phyloP scores from a whole-genome alignment of 148 eudicot genomes.

The Salicornia ramosissima region DNA sequence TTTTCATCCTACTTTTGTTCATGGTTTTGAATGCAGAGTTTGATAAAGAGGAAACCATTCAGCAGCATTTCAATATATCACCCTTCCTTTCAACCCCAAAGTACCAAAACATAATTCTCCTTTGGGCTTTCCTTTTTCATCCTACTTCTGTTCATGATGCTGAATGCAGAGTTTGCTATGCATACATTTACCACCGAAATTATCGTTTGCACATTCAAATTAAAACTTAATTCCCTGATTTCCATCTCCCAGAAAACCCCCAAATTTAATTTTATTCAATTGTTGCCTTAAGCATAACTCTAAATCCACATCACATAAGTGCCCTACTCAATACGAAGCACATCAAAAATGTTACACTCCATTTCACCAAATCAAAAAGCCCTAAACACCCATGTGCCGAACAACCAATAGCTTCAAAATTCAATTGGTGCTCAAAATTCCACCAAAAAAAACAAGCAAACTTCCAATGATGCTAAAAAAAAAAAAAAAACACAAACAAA shows the following conservation, averaged over 20 bases:
- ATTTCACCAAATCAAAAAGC: neutral
- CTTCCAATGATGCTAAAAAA: neutral
- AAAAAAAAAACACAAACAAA: neutral
- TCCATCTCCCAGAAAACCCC: neutral
- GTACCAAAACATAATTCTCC: too few species aligned
- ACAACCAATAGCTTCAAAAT: slow-evolving; percentile 1
- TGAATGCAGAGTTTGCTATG: neutral
- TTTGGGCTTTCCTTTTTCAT: too few species aligned
- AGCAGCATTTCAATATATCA: neutral
- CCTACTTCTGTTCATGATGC: neutral
- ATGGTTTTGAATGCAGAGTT: neutral
- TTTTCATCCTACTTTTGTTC: neutral
- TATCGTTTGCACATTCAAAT: neutral
- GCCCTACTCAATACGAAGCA: neutral
- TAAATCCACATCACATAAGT: neutral
- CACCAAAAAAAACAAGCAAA: too few species aligned
- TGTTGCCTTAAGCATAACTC: neutral
- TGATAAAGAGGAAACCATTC: neutral
- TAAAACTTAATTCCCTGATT: neutral
- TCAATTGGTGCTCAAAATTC: too few species aligned
- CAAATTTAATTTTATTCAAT: neutral
- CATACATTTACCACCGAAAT: neutral
- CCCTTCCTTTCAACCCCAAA: too few species aligned
- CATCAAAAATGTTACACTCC: neutral
- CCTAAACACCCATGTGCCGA: slow-evolving; percentile 8